Evolutionary conservation across 1,284 basidiomycete genomes (phyloP).

Genomic region (Marasmius fiardii): DNA sequence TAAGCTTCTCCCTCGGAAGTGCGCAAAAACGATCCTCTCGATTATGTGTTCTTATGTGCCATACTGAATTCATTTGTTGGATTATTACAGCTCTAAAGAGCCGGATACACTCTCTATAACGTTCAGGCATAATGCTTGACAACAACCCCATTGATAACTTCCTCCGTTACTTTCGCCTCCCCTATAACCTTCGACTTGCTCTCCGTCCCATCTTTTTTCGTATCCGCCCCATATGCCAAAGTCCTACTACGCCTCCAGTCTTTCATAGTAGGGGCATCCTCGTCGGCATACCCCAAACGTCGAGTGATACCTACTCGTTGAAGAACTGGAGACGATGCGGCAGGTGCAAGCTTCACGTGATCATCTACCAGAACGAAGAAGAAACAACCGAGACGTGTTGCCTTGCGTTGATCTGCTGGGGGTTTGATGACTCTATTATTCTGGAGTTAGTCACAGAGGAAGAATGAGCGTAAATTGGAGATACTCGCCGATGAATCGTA

Average conservation of each 20-base stretch:
- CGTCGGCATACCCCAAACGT: constrained; percentile 21
- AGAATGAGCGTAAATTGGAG: too few relatives aligned
- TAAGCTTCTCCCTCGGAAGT: too few relatives aligned
- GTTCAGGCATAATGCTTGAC: constrained; percentile 50
- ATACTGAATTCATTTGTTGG: too few relatives aligned
- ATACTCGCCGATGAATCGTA: constrained; percentile 38
- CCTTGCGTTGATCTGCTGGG: constrained; percentile 42
- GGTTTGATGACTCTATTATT: constrained; percentile 42
- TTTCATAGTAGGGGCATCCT: constrained; percentile 31
- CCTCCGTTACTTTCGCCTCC: constrained; percentile 33
- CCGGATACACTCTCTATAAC: too few relatives aligned
- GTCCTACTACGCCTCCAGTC: constrained; percentile 33
- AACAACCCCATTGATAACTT: constrained; percentile 41
- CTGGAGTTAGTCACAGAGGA: too few relatives aligned
- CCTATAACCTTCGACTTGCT: constrained; percentile 26
- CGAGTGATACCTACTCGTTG: constrained; percentile 28
- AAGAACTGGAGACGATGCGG: constrained; percentile 36
- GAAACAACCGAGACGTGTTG: constrained; percentile 45
- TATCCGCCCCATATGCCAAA: constrained; percentile 29
- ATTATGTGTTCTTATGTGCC: too few relatives aligned
- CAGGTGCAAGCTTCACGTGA: constrained; percentile 32
- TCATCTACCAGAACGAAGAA: constrained; percentile 45
- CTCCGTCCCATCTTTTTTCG: constrained; percentile 21
- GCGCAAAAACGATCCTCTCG: too few relatives aligned
- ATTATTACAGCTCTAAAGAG: too few relatives aligned